Percentiles rank a stretch among this genome's conserved stretches.
Conservation (phyloP, 192 early-diverging fungal species). For the Chytriomyces sp. region DNA sequence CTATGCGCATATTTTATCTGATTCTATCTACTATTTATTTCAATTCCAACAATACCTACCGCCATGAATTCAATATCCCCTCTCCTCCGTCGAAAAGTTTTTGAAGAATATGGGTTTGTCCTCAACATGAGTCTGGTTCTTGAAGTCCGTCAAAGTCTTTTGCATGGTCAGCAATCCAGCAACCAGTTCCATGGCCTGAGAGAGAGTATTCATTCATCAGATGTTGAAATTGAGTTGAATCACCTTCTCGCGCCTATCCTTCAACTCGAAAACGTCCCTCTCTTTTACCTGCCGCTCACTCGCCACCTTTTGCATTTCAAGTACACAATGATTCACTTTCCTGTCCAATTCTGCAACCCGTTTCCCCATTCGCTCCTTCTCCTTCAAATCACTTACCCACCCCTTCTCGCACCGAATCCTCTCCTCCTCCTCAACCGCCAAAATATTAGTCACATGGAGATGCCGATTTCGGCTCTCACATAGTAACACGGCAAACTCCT, state of each 20-base stretch:
- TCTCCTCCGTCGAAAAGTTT: too few species aligned
- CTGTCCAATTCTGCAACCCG: conserved; percentile 6
- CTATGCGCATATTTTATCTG: neutral
- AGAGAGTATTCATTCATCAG: neutral
- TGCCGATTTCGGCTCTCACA: conserved; percentile 1
- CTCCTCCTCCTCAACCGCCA: neutral
- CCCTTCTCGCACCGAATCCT: conserved; percentile 8
- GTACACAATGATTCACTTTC: neutral
- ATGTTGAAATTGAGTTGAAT: neutral
- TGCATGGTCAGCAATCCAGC: neutral
- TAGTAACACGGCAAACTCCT: conserved; percentile 1
- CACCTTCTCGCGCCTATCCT: conserved; percentile 6
- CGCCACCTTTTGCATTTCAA: conserved; percentile 1
- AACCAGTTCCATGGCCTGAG: neutral
- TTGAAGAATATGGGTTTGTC: too few species aligned
- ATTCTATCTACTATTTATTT: neutral
- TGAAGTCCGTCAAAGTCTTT: neutral
- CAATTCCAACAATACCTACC: neutral
- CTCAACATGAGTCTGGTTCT: too few species aligned
- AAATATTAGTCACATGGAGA: neutral
- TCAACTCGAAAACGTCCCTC: neutral
- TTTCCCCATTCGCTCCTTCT: conserved; percentile 21
- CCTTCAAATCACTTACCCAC: conserved; percentile 17
- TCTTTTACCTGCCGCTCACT: neutral
- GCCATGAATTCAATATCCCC: neutral